These are phyloP conservation scores for Gossypium raimondii DNA, from an alignment of 345 rosid species.

Conservation along the genomic window DNA sequence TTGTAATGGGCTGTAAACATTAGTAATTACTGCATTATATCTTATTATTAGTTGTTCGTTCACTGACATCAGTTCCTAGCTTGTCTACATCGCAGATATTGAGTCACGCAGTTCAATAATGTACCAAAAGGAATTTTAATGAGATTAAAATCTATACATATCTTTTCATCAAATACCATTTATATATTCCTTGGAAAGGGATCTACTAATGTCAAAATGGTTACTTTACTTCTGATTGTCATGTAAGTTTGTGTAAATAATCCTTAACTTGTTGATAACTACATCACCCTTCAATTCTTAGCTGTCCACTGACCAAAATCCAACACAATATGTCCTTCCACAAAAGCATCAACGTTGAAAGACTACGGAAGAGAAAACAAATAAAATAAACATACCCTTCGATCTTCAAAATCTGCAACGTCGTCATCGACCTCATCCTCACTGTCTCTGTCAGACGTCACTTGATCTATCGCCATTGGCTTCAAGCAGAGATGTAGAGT, in stretches of 20 bases:
- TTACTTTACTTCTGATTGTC: background rate
- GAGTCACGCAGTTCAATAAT: background rate
- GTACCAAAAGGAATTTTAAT: background rate
- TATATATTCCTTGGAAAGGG: background rate
- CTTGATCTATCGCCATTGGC: conserved; percentile 97
- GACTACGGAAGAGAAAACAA: background rate
- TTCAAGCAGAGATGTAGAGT: conserved; percentile 21
- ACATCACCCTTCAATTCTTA: background rate
- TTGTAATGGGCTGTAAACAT: background rate
- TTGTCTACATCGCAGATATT: background rate
- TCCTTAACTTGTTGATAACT: background rate
- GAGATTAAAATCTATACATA: background rate
- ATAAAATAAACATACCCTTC: conserved; percentile 56
- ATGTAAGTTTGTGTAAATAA: background rate
- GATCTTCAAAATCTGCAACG: conserved; percentile 98
- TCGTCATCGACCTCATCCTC: conserved; percentile 99
- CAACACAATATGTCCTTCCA: background rate
- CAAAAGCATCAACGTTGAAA: background rate
- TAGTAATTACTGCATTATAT: background rate
- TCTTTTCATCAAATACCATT: background rate
- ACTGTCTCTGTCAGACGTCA: conserved; percentile 87
- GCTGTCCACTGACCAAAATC: background rate
- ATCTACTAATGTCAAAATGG: conserved; percentile 3
- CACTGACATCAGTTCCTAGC: background rate
- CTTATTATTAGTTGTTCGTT: background rate